These are phyloP conservation scores for Lasiodiplodia theobromae DNA, from an alignment of 2,329 filamentous ascomycete genomes.

Conservation along the genomic window DNA sequence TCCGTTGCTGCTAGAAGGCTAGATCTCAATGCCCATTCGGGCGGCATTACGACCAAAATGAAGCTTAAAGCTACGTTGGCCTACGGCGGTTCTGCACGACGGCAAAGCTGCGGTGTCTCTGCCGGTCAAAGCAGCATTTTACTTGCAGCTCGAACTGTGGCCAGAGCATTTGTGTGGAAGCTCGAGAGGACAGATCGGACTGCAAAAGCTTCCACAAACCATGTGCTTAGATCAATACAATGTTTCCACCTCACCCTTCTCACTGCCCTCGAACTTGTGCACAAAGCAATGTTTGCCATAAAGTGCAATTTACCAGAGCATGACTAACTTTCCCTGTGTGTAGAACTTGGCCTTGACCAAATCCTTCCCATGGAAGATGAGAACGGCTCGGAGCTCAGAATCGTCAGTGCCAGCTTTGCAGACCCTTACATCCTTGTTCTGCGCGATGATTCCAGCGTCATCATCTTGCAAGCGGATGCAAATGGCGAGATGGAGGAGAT, in stretches of 20 bases:
- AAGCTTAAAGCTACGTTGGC: not conserved
- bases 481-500: slow-evolving; percentile 87
- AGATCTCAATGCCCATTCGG: not conserved
- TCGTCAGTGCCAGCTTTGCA: slow-evolving; percentile 80
- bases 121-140: not conserved
- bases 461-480: slow-evolving; percentile 79
- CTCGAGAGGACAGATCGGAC: slow-evolving; percentile 12
- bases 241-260: slow-evolving; percentile 9
- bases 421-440: slow-evolving; percentile 87
- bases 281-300: slow-evolving; percentile 21
- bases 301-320: not conserved
- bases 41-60: not conserved
- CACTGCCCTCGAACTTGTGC: slow-evolving; percentile 15
- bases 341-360: slow-evolving; percentile 85
- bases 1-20: not conserved
- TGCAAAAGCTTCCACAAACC: slow-evolving; percentile 18
- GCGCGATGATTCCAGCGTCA: slow-evolving; percentile 81
- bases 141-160: not conserved
- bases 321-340: slow-evolving; percentile 7
- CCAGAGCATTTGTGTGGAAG: slow-evolving; percentile 4
- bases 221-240: slow-evolving; percentile 30
- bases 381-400: slow-evolving; percentile 79
- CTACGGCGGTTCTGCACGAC: not conserved
- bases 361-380: slow-evolving; percentile 95
- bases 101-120: not conserved